Conservation (phyloP, 257 asterid genomes). For the Scutellaria baicalensis region DNA sequence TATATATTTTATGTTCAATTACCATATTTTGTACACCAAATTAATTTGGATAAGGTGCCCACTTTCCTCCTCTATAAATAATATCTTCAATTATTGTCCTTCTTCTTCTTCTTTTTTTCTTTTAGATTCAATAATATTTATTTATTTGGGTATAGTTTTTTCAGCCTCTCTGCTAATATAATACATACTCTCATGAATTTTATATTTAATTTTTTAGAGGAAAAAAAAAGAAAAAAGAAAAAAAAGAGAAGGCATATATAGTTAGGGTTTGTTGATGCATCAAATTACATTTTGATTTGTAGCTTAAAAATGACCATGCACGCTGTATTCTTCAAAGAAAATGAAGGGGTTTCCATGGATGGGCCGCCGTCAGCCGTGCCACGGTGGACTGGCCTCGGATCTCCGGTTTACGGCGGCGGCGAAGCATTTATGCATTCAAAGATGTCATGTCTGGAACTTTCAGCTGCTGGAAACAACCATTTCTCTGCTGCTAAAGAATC, state of each 20-base stretch:
- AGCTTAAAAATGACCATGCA: slow-evolving; percentile 37
- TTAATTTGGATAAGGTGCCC: slow-evolving; percentile 24
- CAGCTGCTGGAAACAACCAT: slow-evolving; percentile 10
- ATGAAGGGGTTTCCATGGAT: slow-evolving; percentile 26
- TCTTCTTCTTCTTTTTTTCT: not conserved
- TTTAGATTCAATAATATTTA: not conserved
- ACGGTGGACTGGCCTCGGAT: slow-evolving; percentile 44
- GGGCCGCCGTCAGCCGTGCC: slow-evolving; percentile 25
- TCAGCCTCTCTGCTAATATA: no score
- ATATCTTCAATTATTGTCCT: slow-evolving; percentile 17
- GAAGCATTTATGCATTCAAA: slow-evolving; percentile 33
- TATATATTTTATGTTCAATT: not conserved
- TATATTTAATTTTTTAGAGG: not conserved
- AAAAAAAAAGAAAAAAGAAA: not conserved
- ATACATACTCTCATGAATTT: not conserved
- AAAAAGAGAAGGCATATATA: not conserved
- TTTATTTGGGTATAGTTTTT: no score
- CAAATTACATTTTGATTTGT: not conserved
- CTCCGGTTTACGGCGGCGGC: slow-evolving; percentile 20
- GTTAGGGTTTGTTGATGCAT: slow-evolving; percentile 15
- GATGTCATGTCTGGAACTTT: slow-evolving; percentile 21
- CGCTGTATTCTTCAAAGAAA: slow-evolving; percentile 33
- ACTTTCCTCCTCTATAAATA: slow-evolving; percentile 6
- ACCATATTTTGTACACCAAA: not conserved
- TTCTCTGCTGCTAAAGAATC: slow-evolving; percentile 3